Evolutionary conservation across 2,329 filamentous ascomycete genomes (phyloP), one percentile per base, ranked within the genome.

Genomic region (Botrytis aclada): DNA sequence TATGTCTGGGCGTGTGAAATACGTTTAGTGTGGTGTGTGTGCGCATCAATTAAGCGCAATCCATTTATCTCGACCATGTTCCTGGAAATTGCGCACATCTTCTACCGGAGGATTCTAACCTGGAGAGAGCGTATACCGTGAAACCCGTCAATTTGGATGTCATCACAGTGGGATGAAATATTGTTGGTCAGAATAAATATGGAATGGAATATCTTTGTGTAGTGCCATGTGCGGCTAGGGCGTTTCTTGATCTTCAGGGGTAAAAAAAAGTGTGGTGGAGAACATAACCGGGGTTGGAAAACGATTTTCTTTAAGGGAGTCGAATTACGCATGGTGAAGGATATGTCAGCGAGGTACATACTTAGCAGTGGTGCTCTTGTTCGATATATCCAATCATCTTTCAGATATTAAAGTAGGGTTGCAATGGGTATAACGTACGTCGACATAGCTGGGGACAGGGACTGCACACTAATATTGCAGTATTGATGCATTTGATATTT

Each of bases 81-180:
- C 32, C 58, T 61, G 58, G 58, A 61, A 61, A 61, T 61, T 61
- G 58, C 58, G 58, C 32, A 37, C 34, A 25, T 61, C 32, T 37
- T 61, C 34, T 61, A 61, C 58, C 58, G 58, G 32, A 61, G 58
- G 58, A 61, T 61, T 61, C 58, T 61, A 37, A 37, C 58, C 32
- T 61, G 32, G 58, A 37, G 32, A 61, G 58, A 61, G 7, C 22
- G n/a, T 25, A 4, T 61, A 61, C 58, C 58, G 58, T 37, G 34
- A 61, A 61, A 37, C 32, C 25, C 47, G 25, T 54, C 12, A 54
- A 16, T n/a, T 34, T 37, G 22, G 32, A 61, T 25, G 34, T 61
- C 58, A 61, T 61, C 58, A 61, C 58, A 61, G 58, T 61, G 34
- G 58, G 32, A 37, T 61, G 58, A 39, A 25, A 61, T 14, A 37